Conservation (phyloP, 768 basidiomycete genomes). For the Neoboletus magnificus region DNA sequence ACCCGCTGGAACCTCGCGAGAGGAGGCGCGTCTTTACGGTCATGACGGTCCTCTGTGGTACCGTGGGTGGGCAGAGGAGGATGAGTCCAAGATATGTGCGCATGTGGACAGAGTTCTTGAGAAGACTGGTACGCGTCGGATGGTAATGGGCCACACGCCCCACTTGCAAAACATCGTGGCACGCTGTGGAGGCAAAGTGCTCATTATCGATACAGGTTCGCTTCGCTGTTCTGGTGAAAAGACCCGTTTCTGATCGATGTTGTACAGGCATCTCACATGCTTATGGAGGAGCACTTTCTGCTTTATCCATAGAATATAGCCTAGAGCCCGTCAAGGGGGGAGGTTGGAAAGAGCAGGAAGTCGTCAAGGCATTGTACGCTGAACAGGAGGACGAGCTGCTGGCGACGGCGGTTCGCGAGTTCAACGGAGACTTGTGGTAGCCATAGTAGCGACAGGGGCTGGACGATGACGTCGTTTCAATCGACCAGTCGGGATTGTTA, state of each 20-base stretch:
- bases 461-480: constrained; percentile 20
- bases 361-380: constrained; percentile 35
- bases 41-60: constrained; percentile 91
- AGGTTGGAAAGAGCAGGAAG: constrained; percentile 35
- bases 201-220: constrained; percentile 92
- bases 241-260: constrained; percentile 6
- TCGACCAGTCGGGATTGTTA: constrained; percentile 12
- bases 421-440: constrained; percentile 24
- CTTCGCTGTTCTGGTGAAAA: background rate
- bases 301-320: constrained; percentile 82
- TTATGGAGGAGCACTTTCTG: constrained; percentile 90
- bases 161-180: constrained; percentile 83
- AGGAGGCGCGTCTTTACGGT: constrained; percentile 71
- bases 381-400: constrained; percentile 32
- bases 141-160: constrained; percentile 98
- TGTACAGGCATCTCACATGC: constrained; percentile 84
- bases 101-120: constrained; percentile 68
- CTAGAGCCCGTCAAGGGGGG: constrained; percentile 55
- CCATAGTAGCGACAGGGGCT: constrained; percentile 6
- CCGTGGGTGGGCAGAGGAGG: constrained; percentile 82
- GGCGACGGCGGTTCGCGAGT: constrained; percentile 23
- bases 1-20: constrained; percentile 58
- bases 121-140: constrained; percentile 76
- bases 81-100: constrained; percentile 65
- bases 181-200: constrained; percentile 86